Base-by-base conservation (phyloP, 2,329 filamentous ascomycete genomes). In the Fusarium sp. region DNA sequence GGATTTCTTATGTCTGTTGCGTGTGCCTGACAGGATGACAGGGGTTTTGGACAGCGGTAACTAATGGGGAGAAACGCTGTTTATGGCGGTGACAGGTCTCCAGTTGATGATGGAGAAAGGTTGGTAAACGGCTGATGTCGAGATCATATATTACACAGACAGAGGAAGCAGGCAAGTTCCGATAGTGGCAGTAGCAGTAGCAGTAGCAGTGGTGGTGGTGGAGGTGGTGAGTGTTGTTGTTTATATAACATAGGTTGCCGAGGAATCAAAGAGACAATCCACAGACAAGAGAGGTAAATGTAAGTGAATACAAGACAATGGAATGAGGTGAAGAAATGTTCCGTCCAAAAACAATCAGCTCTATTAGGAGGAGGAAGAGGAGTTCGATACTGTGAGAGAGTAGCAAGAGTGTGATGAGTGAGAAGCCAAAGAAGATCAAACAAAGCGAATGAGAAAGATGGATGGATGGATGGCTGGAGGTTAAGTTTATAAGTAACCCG, bases 401-500 rank as follows among this genome's bases (percentile, higher is more conserved):
- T 22, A 46, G 28, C 7, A 24, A 33, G 39, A 60, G 46, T 41
- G 40, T 58, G 62, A 56, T 55, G 67, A 48, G 57, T 56, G 35
- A 57, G 62, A 61, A 66, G 56, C 48, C 61, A 46, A 39, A 32
- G 45, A 66, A 28, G 41, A 59, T 56, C 61, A 70, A 53, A 47
- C 56, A 44, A 59, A 55, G 59, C 46, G 49, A 67, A 66, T 62
- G 57, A 62, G 60, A 56, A 15, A 44, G 54, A 61, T 53, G 58
- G 54, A 67, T 70, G 67, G 67, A 61, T 53, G 58, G 62, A 70
- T 67, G 67, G 67, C 62, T 70, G 58, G 62, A 64, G 67, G 54
- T 65, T 67, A 69, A 67, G 67, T 70, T 70, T 70, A 70, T 70
- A 69, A 69, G 61, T 58, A 48, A 67, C 52, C 46, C 54, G 55